Base-by-base conservation (phyloP, 768 basidiomycete species). In the Pholiota conissans region DNA sequence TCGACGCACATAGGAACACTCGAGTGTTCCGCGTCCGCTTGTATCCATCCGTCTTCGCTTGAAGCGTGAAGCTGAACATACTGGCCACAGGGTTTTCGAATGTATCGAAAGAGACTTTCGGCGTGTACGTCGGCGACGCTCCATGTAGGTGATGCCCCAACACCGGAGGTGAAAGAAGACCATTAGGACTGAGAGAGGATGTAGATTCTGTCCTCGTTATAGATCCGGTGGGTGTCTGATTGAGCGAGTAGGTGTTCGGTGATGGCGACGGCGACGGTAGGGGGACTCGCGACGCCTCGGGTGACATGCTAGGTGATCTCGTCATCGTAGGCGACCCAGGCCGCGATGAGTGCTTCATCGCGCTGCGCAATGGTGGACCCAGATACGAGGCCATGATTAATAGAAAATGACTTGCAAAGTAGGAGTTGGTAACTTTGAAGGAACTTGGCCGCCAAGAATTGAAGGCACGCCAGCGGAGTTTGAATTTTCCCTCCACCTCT, bases 21-120 rank as follows among this genome's bases (percentile, higher is more conserved):
- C 96, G 82, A 0, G 94, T 95, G 51, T 84, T 84, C 27, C 88
- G 79, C 3, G 79, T 86, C 28, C 92, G 82, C 40, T 77, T 75
- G 70, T 94, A 98, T 2, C 89, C 89, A 1, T 88, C 91, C 7
- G 85, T 87, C 71, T 95, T 93, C 18, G 91, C 92, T 67, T 84
- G 86, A 13, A 94, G 82, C 0, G 92, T 93, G 66, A 86, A 93
- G n/a, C 85, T 88, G 74, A 94, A 93, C 89, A 94, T 91, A 67
- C 83, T 82, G 6, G 89, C 88, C 24, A 79, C 83, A 10, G 86
- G 80, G 69, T 92, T 91, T 74, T 92, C 90, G 55, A 94, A 91
- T 0, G 91, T 93, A 69, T 93, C 92, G 67, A 93, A 93, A 2
- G 90, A 90, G 22, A 93, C 92, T 64, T 89, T 89, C 8, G 84